Conservation (phyloP, 352 stramenopile species). For the Phytophthora constricta region DNA sequence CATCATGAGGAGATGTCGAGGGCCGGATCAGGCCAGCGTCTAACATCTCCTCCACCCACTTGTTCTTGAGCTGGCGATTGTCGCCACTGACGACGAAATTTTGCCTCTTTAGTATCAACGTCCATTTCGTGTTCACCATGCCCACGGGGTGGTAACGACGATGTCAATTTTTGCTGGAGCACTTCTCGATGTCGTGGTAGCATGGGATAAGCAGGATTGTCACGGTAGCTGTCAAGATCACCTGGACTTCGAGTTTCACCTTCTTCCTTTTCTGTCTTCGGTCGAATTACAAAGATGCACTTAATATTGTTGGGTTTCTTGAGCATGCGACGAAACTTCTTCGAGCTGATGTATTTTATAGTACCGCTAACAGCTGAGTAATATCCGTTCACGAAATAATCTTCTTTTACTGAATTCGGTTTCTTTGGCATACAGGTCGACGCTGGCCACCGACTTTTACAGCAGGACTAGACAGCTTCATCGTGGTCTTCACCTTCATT, state of each 20-base stretch:
- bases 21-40: not conserved
- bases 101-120: not conserved
- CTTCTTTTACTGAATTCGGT: too few species aligned
- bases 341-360: too few species aligned
- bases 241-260: too few species aligned
- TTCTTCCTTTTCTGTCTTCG: too few species aligned
- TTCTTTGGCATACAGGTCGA: too few species aligned
- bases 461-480: too few species aligned
- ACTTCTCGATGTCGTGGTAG: not conserved
- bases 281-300: not conserved
- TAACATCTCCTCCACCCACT: slow-evolving; percentile 1
- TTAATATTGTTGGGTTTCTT: not conserved
- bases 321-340: not conserved
- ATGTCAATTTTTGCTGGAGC: not conserved
- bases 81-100: not conserved
- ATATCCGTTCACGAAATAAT: too few species aligned
- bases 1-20: not conserved
- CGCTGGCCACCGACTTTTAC: too few species aligned
- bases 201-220: not conserved
- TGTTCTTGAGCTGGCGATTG: not conserved
- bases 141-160: not conserved
- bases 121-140: not conserved
- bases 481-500: too few species aligned
- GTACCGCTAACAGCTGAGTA: too few species aligned
- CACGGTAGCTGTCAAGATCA: not conserved